Conservation (phyloP, 805 yeast genomes). For the Tetrapisispora taiwanensis region DNA sequence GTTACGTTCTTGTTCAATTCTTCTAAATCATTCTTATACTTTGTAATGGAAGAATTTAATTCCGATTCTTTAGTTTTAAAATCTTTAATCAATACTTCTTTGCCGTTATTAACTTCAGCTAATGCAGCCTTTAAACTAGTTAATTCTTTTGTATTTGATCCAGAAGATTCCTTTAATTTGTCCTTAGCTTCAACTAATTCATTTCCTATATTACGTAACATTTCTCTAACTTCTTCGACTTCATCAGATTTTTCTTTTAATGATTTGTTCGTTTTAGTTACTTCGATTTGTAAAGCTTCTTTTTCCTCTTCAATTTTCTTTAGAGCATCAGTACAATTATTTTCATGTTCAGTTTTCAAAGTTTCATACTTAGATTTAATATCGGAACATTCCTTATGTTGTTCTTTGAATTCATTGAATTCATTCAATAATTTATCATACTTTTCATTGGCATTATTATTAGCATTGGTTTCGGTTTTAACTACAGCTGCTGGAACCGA, state of each 20-base stretch:
- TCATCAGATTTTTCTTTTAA: conserved; percentile 46
- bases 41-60: not conserved
- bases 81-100: conserved; percentile 14
- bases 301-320: conserved; percentile 14
- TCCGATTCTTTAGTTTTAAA: conserved; percentile 27
- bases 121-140: conserved; percentile 4
- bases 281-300: conserved; percentile 13
- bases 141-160: conserved; percentile 10
- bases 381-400: conserved; percentile 7
- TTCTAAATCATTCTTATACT: conserved; percentile 16
- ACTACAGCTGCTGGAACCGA: not conserved
- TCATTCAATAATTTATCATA: conserved; percentile 5
- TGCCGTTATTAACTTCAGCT: conserved; percentile 16
- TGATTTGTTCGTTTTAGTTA: conserved; percentile 18
- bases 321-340: conserved; percentile 6
- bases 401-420: conserved; percentile 4
- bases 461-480: not conserved
- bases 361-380: conserved; percentile 15
- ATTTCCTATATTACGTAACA: conserved; percentile 66
- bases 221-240: conserved; percentile 60
- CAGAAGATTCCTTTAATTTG: conserved; percentile 33
- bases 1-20: conserved; percentile 8
- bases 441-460: conserved; percentile 3
- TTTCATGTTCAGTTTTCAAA: conserved; percentile 6
- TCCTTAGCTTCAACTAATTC: conserved; percentile 67